Percentiles rank a stretch among this genome's conserved stretches.
These are phyloP conservation scores for Inonotus hispidus DNA, from an alignment of 1,284 basidiomycete genomes.

Conservation along the genomic window DNA sequence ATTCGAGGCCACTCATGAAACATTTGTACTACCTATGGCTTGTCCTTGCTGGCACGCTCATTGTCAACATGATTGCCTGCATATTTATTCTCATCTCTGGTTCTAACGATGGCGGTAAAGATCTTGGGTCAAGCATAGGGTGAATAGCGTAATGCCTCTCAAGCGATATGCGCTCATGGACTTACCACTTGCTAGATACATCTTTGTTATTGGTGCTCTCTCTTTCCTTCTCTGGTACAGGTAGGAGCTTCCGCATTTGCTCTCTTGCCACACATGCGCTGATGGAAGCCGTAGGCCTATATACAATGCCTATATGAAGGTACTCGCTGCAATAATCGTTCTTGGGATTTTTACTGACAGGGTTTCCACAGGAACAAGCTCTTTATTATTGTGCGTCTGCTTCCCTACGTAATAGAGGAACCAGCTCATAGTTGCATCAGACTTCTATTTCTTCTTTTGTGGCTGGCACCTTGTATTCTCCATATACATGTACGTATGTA, in stretches of 20 bases:
- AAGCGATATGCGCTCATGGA: constrained; percentile 21
- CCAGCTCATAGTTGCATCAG: constrained; percentile 37
- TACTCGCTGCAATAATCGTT: constrained; percentile 29
- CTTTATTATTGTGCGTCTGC: constrained; percentile 69
- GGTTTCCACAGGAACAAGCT: constrained; percentile 63
- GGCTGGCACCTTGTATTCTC: constrained; percentile 92
- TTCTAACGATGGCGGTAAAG: constrained; percentile 70
- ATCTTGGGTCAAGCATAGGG: constrained; percentile 78
- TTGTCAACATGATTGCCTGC: constrained; percentile 89
- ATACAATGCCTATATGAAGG: constrained; percentile 97
- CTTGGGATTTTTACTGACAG: constrained; percentile 18
- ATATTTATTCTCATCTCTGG: constrained; percentile 82
- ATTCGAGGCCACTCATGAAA: constrained; percentile 73
- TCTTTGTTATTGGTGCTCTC: constrained; percentile 73
- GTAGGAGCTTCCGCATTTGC: constrained; percentile 33
- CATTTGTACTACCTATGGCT: constrained; percentile 89
- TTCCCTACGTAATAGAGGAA: background rate
- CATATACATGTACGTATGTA: constrained; percentile 67
- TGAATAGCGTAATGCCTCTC: constrained; percentile 33
- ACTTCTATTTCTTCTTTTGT: constrained; percentile 92
- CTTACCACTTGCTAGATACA: constrained; percentile 52
- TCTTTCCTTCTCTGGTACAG: constrained; percentile 94
- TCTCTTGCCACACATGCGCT: background rate
- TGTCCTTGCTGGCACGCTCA: constrained; percentile 69
- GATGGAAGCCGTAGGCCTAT: constrained; percentile 59